Conservation (phyloP, 164 flowering plant species). For the Tinospora cordifolia region DNA sequence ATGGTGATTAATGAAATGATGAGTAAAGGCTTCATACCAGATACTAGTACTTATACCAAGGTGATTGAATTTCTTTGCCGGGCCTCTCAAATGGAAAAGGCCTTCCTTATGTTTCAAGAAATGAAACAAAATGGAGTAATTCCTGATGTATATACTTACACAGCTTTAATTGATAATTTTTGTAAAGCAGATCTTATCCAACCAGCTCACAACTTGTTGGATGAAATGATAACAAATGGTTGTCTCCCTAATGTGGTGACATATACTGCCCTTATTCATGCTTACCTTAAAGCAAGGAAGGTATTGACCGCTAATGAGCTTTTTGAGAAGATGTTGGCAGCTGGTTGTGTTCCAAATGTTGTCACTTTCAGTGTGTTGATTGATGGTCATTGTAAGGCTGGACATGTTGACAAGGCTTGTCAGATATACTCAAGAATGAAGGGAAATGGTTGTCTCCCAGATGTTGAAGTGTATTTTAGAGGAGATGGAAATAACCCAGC, state of each 20-base stretch:
- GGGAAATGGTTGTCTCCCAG: slow-evolving; percentile 29
- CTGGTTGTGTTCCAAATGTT: slow-evolving; percentile 61
- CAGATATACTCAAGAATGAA: slow-evolving; percentile 65
- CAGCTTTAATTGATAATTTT: slow-evolving; percentile 69
- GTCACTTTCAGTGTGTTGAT: slow-evolving; percentile 78
- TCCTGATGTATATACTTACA: slow-evolving; percentile 85
- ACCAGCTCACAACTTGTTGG: slow-evolving; percentile 69
- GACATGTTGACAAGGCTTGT: slow-evolving; percentile 59
- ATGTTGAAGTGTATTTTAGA: slow-evolving; percentile 57
- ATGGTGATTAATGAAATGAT: slow-evolving; percentile 68
- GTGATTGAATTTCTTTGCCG: slow-evolving; percentile 67
- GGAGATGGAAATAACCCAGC: slow-evolving; percentile 19
- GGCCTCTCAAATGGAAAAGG: slow-evolving; percentile 63
- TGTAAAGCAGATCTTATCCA: slow-evolving; percentile 80
- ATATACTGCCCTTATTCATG: slow-evolving; percentile 83
- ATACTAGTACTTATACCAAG: slow-evolving; percentile 63
- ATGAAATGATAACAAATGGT: slow-evolving; percentile 68
- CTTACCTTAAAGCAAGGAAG: slow-evolving; percentile 70
- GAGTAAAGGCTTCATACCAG: slow-evolving; percentile 77
- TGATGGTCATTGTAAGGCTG: slow-evolving; percentile 87
- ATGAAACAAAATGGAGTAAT: slow-evolving; percentile 57
- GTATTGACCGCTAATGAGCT: slow-evolving; percentile 52
- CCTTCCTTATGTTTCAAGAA: slow-evolving; percentile 63
- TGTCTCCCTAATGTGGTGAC: slow-evolving; percentile 88
- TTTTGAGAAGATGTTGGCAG: slow-evolving; percentile 64